Base-by-base conservation (phyloP, 2,329 filamentous ascomycete genomes). In the Colletotrichum eleusines region DNA sequence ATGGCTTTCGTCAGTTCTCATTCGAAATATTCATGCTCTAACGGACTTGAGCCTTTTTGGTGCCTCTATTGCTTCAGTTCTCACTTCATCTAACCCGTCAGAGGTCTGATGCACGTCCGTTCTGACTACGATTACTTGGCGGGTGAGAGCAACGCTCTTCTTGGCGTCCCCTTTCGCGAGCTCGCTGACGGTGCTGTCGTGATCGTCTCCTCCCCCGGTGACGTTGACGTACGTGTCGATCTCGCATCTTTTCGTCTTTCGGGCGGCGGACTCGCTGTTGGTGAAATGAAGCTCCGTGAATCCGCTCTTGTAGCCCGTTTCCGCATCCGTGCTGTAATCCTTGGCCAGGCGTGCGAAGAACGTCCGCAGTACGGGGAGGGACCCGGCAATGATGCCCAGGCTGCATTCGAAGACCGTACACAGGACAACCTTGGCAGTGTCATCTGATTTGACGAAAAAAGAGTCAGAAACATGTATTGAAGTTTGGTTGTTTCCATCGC, bases 321-420 rank as follows among this genome's bases (percentile, higher is more conserved):
- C 48, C 9, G 48, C 23, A 9, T 28, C 23, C 9, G 55, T 61
- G 46, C 63, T 61, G 12, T 23, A 18, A 35, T 61, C 55, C 55
- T 61, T 60, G 5, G 46, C 54, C 23, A 66, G 33, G 1, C 63
- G 33, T 18, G 55, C 53, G 63, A 77, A 69, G 31, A 76, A 71
- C 5, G 63, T 62, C 4, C 75, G 75, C 14, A 77, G 66, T 73
- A 75, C 75, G 9, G 76, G 74, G 53, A 77, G 70, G 20, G 72
- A 76, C 14, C 76, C 76, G 16, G 74, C 72, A 35, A 76, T 74
- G 67, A 77, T 75, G 18, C 75, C 75, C 26, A 77, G 40, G 40
- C 73, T 71, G 54, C 75, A 76, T 42, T 77, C 75, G 53, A 76
- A 57, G 4, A 77, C 72, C 3, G 76, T 77, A 44, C 73, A 71